phyloP scores from a whole-genome alignment of 106 monocot genomes.

The Alisma plantagoaquatica region DNA sequence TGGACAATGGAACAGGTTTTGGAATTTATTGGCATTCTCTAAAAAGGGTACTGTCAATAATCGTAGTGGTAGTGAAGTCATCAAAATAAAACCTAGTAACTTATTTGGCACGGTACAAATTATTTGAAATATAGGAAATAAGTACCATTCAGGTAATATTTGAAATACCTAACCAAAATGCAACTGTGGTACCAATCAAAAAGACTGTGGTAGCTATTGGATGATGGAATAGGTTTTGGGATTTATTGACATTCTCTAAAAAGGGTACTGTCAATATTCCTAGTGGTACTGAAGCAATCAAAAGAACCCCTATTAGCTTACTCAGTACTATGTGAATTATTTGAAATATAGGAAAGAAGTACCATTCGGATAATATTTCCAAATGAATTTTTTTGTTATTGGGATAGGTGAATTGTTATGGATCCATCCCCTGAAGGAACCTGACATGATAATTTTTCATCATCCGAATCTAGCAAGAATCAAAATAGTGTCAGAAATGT shows the following conservation, averaged over 20 bases:
- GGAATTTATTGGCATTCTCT: conserved; percentile 11
- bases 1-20: conserved; percentile 4
- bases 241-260: conserved; percentile 15
- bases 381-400: no score
- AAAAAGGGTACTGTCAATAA: conserved; percentile 12
- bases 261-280: conserved; percentile 8
- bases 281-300: conserved; percentile 5
- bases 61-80: conserved; percentile 5
- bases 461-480: no score
- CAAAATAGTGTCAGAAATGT: no score
- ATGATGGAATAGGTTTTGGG: conserved; percentile 2
- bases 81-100: conserved; percentile 6
- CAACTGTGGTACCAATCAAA: conserved; percentile 6
- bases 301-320: conserved; percentile 7
- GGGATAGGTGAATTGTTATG: no score
- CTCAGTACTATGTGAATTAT: conserved; percentile 1
- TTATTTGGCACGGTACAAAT: conserved; percentile 3
- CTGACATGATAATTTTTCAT: no score
- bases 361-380: not conserved
- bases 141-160: conserved; percentile 4
- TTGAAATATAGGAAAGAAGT: conserved; percentile 4
- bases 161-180: conserved; percentile 8
- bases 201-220: conserved; percentile 12
- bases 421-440: no score
- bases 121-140: conserved; percentile 3